Conservation (phyloP, 371 early-diverging fungal genomes). For the Mycotypha africana region DNA sequence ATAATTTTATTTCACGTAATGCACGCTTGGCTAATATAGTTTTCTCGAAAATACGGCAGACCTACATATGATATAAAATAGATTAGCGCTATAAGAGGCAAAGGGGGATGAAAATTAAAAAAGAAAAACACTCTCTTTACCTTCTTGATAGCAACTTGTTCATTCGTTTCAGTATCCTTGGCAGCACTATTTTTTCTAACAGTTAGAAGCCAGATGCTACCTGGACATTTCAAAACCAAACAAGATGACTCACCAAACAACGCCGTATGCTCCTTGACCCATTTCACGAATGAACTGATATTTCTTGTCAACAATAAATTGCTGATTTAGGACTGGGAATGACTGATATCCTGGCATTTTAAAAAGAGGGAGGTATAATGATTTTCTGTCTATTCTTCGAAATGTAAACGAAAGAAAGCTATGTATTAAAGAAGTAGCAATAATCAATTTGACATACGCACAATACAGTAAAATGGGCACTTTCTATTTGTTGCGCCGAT, state of each 20-base stretch:
- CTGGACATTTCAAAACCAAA: neutral
- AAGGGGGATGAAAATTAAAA: too few species aligned
- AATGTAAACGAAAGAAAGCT: neutral
- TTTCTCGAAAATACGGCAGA: constrained; percentile 66
- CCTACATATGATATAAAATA: constrained; percentile 22
- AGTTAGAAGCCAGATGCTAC: too few species aligned
- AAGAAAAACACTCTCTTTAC: constrained; percentile 30
- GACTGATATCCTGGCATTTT: constrained; percentile 49
- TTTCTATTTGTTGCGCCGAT: too few species aligned
- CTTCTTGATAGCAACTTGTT: constrained; percentile 92
- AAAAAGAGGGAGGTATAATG: neutral
- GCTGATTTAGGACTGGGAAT: constrained; percentile 63
- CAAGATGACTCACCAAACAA: constrained; percentile 62
- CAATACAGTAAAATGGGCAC: too few species aligned
- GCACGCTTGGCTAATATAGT: constrained; percentile 83
- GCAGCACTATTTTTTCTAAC: constrained; percentile 72
- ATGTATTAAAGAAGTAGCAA: neutral
- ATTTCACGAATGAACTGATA: constrained; percentile 83
- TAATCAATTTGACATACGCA: too few species aligned
- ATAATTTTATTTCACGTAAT: constrained; percentile 84
- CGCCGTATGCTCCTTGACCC: constrained; percentile 92
- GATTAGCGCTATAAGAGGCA: too few species aligned
- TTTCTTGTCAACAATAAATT: constrained; percentile 67
- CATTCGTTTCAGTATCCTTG: constrained; percentile 69
- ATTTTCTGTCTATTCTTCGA: neutral